Evolutionary conservation across 2,329 filamentous ascomycete species (phyloP).

Genomic region (Xylaria sp.): DNA sequence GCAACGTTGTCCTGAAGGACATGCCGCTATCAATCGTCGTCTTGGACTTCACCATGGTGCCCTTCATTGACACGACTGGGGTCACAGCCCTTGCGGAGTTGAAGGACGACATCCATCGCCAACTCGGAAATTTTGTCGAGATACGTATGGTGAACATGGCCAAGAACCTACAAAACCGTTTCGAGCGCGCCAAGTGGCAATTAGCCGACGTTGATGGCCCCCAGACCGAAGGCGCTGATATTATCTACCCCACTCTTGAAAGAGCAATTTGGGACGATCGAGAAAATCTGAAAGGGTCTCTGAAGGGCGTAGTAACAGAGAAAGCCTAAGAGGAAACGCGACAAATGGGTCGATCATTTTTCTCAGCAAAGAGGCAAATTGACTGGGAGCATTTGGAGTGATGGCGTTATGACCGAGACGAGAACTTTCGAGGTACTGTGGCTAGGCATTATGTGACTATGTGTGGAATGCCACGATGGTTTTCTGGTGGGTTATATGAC

Average conservation of each 20-base stretch:
- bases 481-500: background rate
- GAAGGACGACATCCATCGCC: constrained; percentile 47
- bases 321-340: constrained; percentile 36
- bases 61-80: constrained; percentile 49
- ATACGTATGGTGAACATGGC: constrained; percentile 46
- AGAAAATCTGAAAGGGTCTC: constrained; percentile 46
- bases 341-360: background rate
- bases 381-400: constrained; percentile 8
- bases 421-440: background rate
- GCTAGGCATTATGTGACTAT: background rate
- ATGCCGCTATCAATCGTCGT: constrained; percentile 47
- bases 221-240: constrained; percentile 41
- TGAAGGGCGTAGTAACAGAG: constrained; percentile 47
- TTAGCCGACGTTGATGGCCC: constrained; percentile 44
- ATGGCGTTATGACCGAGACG: background rate
- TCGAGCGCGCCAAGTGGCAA: constrained; percentile 46
- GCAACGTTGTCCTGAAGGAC: constrained; percentile 41
- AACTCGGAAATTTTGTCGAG: constrained; percentile 46
- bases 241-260: constrained; percentile 47
- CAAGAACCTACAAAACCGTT: constrained; percentile 40
- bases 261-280: constrained; percentile 47
- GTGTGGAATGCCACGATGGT: background rate
- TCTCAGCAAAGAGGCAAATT: constrained; percentile 1
- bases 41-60: constrained; percentile 47
- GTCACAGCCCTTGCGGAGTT: constrained; percentile 49